These are phyloP conservation scores for Cyberlindnera meyerae DNA, from an alignment of 805 yeast species.

Conservation along the genomic window DNA sequence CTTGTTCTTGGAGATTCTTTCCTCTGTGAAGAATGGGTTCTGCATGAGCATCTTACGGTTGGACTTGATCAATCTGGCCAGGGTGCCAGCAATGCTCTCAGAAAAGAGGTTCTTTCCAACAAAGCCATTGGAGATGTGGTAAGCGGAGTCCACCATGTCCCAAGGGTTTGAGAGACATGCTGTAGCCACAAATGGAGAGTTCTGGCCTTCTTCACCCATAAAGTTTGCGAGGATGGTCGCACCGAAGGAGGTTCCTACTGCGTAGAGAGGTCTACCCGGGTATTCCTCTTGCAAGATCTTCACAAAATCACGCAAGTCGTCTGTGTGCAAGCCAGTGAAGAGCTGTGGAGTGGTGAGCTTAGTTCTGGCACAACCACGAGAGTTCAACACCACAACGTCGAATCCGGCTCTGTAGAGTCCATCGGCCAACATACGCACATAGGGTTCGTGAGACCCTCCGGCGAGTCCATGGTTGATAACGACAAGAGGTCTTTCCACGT, in stretches of 20 bases:
- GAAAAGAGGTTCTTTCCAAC: conserved; percentile 38
- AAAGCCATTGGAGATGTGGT: conserved; percentile 35
- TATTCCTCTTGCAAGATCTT: conserved; percentile 43
- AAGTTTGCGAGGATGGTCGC: conserved; percentile 63
- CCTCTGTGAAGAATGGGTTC: conserved; percentile 29
- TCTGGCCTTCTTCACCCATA: conserved; percentile 59
- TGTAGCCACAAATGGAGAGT: conserved; percentile 51
- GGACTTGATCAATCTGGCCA: conserved; percentile 40
- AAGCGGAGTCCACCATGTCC: conserved; percentile 58
- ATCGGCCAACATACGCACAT: conserved; percentile 51
- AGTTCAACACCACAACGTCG: conserved; percentile 60
- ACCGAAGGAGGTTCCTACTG: conserved; percentile 71
- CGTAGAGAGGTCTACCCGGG: conserved; percentile 61
- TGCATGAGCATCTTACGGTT: conserved; percentile 34
- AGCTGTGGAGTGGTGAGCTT: conserved; percentile 64
- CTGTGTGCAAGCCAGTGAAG: conserved; percentile 65
- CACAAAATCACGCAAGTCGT: conserved; percentile 59
- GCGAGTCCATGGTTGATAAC: conserved; percentile 68
- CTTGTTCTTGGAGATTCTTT: conserved; percentile 32
- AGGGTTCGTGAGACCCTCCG: conserved; percentile 78
- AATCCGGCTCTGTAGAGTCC: conserved; percentile 39
- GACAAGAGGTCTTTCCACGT: conserved; percentile 44
- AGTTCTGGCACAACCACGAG: conserved; percentile 76
- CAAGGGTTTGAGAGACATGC: conserved; percentile 64
- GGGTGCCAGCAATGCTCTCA: conserved; percentile 36